A percentile compares a stretch with the other conserved stretches of the same genome.
These are phyloP conservation scores for Ceriops zippeliana DNA, from an alignment of 345 rosid species.

Conservation along the genomic window DNA sequence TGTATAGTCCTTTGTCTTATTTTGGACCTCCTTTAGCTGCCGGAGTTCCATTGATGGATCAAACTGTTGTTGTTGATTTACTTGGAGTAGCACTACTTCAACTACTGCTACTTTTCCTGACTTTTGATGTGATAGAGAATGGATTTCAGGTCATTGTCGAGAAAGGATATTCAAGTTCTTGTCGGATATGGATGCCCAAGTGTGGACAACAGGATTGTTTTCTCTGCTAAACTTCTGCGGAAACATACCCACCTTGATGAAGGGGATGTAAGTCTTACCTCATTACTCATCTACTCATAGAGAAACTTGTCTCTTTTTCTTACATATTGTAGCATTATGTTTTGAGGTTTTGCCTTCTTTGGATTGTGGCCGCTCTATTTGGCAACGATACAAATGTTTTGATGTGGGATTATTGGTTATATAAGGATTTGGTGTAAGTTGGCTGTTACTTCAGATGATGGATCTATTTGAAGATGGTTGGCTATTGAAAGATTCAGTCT, in stretches of 20 bases:
- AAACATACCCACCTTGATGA: constrained; percentile 93
- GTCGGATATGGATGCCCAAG: constrained; percentile 95
- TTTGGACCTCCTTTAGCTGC: too few relatives aligned
- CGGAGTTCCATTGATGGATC: background rate
- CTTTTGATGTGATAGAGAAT: constrained; percentile 29
- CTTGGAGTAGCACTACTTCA: constrained; percentile 1
- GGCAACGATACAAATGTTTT: background rate
- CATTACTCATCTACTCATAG: background rate
- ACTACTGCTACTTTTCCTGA: constrained; percentile 13
- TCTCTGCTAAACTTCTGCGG: constrained; percentile 81
- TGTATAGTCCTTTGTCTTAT: too few relatives aligned
- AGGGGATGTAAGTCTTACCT: constrained; percentile 81
- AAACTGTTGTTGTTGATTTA: background rate
- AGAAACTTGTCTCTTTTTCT: background rate
- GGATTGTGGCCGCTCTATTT: too few relatives aligned
- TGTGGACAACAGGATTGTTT: constrained; percentile 76
- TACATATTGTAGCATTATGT: too few relatives aligned
- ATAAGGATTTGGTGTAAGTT: background rate
- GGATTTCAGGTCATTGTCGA: constrained; percentile 71
- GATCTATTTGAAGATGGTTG: background rate
- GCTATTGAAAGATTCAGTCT: background rate
- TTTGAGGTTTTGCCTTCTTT: too few relatives aligned
- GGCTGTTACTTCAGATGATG: background rate
- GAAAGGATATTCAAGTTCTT: constrained; percentile 77
- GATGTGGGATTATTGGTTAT: background rate